phyloP scores from a whole-genome alignment of 345 rosid species.

The Aurinia saxatilis region DNA sequence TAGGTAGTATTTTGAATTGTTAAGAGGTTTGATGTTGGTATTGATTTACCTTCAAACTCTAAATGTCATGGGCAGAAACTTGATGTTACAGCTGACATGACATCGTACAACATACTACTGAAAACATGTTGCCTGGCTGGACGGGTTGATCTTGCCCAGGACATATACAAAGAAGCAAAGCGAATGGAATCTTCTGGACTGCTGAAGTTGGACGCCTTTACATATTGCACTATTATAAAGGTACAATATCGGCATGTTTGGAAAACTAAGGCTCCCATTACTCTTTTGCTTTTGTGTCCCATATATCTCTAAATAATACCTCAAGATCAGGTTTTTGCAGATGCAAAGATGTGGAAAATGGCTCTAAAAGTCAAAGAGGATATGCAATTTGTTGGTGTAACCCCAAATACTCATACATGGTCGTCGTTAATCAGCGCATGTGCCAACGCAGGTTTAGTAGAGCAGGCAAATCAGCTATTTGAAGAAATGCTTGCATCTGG shows the following conservation, averaged over 20 bases:
- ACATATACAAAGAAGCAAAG: conserved; percentile 64
- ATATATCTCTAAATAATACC: conserved; percentile 9
- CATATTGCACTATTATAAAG: conserved; percentile 89
- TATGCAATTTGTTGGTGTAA: conserved; percentile 67
- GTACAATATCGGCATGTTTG: conserved; percentile 39
- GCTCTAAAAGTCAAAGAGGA: conserved; percentile 78
- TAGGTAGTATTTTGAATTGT: background rate
- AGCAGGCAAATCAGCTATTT: conserved; percentile 62
- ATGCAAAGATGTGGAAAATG: conserved; percentile 87
- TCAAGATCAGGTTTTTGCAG: conserved; percentile 67
- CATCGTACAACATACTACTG: conserved; percentile 83
- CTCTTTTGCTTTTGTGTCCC: background rate
- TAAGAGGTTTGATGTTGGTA: background rate
- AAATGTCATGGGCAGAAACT: conserved; percentile 45
- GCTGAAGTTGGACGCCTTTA: conserved; percentile 74
- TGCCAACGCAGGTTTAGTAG: conserved; percentile 83
- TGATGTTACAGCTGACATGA: conserved; percentile 58
- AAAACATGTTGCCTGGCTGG: conserved; percentile 86
- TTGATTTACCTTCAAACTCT: conserved; percentile 14
- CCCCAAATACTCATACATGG: conserved; percentile 77
- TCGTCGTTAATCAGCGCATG: conserved; percentile 89
- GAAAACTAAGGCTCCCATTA: too few species aligned
- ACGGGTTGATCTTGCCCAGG: conserved; percentile 78
- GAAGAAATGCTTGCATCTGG: conserved; percentile 86
- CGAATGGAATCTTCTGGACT: conserved; percentile 57